These are phyloP conservation scores for Halophytophthora polymorphica DNA, from an alignment of 352 stramenopile species.

Conservation along the genomic window DNA sequence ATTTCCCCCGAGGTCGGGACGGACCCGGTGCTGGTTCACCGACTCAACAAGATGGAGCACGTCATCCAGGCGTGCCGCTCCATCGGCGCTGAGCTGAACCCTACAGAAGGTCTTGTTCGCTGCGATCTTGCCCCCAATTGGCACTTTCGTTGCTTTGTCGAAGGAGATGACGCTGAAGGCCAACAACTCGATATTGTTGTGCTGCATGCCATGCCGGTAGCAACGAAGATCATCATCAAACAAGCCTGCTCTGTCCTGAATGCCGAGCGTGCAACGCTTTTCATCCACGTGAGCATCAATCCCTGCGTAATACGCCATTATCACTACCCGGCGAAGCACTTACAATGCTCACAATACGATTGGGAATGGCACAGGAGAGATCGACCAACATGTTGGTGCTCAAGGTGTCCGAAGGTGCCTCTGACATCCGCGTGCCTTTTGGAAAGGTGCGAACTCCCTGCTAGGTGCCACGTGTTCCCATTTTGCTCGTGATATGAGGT, in stretches of 20 bases:
- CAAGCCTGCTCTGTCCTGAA: slow-evolving; percentile 86
- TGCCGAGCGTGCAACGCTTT: slow-evolving; percentile 87
- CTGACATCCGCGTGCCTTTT: slow-evolving; percentile 82
- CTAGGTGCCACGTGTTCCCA: not conserved
- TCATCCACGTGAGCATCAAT: slow-evolving; percentile 69
- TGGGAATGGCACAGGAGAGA: slow-evolving; percentile 41
- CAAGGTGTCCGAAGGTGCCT: slow-evolving; percentile 81
- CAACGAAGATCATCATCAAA: slow-evolving; percentile 84
- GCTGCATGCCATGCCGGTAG: too few relatives aligned
- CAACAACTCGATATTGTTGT: not conserved
- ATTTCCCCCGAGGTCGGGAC: slow-evolving; percentile 11
- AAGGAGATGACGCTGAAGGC: not conserved
- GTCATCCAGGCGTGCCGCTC: slow-evolving; percentile 71
- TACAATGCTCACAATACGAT: not conserved
- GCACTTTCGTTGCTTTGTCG: not conserved
- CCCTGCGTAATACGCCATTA: not conserved
- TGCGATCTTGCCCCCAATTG: not conserved
- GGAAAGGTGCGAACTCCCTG: slow-evolving; percentile 44
- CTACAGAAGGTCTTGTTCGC: slow-evolving; percentile 48
- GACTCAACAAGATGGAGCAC: slow-evolving; percentile 70
- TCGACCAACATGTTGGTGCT: slow-evolving; percentile 78
- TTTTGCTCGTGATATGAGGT: not conserved
- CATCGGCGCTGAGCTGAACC: slow-evolving; percentile 80
- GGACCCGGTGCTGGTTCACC: slow-evolving; percentile 48
- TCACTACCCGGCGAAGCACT: not conserved